phyloP scores from a whole-genome alignment of 2,329 filamentous ascomycete genomes.

The Helotiales sp. region DNA sequence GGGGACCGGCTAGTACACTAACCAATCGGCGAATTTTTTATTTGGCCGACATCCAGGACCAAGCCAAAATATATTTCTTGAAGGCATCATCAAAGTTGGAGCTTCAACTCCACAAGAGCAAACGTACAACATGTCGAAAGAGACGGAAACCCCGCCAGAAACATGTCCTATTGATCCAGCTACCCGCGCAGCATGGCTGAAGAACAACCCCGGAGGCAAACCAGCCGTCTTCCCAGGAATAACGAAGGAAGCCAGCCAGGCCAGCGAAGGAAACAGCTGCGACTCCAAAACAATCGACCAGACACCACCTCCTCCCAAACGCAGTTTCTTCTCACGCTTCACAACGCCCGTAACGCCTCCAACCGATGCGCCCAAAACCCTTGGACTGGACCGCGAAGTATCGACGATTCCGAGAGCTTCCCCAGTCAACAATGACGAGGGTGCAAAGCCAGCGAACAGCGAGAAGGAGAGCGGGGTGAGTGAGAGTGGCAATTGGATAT shows the following conservation, averaged over 20 bases:
- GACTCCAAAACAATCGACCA: constrained; percentile 44
- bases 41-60: constrained; percentile 21
- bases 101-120: not conserved
- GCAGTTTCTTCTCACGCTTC: constrained; percentile 34
- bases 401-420: constrained; percentile 77
- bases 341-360: constrained; percentile 22
- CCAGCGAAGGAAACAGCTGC: constrained; percentile 43
- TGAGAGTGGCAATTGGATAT: constrained; percentile 88
- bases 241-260: constrained; percentile 39
- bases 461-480: constrained; percentile 77
- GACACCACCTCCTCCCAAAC: constrained; percentile 44
- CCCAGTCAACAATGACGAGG: constrained; percentile 46
- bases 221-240: constrained; percentile 34
- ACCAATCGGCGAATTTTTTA: constrained; percentile 32
- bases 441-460: constrained; percentile 66
- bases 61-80: constrained; percentile 25
- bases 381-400: constrained; percentile 73
- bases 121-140: constrained; percentile 38
- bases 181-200: constrained; percentile 85
- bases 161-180: constrained; percentile 90
- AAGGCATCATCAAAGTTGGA: constrained; percentile 23
- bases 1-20: constrained; percentile 33
- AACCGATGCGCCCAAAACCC: constrained; percentile 36
- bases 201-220: constrained; percentile 40
- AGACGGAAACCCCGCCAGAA: constrained; percentile 42